These are phyloP conservation scores for Stagonosporopsis cucurbitacearum DNA, from an alignment of 2,329 filamentous ascomycete species.

Conservation along the genomic window DNA sequence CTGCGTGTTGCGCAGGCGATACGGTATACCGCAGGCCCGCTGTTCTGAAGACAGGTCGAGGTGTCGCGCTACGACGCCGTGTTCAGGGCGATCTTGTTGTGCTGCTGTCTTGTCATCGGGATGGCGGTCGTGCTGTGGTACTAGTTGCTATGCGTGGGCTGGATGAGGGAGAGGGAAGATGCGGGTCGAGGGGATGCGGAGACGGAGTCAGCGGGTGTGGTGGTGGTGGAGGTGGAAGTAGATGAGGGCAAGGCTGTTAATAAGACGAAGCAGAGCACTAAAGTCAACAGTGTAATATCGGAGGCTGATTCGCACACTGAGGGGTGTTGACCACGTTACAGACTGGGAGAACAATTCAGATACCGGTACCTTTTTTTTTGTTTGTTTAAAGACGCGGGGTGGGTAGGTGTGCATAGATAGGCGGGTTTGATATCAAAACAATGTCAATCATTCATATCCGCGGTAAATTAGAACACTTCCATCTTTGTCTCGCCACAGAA, in stretches of 20 bases:
- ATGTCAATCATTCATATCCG: too few relatives aligned
- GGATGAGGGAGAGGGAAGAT: slow-evolving; percentile 28
- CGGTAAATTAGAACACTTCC: too few relatives aligned
- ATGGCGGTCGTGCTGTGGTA: slow-evolving; percentile 27
- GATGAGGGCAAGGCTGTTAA: slow-evolving; percentile 25
- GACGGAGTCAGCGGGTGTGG: slow-evolving; percentile 25
- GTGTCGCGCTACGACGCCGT: slow-evolving; percentile 9
- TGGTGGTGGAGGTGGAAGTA: too few relatives aligned
- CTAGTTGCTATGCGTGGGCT: slow-evolving; percentile 30
- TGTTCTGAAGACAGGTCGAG: slow-evolving; percentile 1
- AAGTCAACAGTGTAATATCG: too few relatives aligned
- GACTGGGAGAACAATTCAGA: slow-evolving; percentile 34
- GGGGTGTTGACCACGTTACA: slow-evolving; percentile 36
- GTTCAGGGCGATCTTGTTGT: slow-evolving; percentile 9
- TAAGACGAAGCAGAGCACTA: background rate
- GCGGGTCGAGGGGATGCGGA: slow-evolving; percentile 30
- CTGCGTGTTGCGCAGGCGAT: slow-evolving; percentile 7
- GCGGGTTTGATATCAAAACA: too few relatives aligned
- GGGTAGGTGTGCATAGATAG: too few relatives aligned
- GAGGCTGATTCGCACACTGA: slow-evolving; percentile 24
- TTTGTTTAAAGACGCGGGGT: too few relatives aligned
- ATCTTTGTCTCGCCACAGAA: too few relatives aligned
- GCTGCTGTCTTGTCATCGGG: slow-evolving; percentile 44
- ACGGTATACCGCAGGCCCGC: slow-evolving; percentile 12
- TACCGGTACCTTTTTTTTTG: slow-evolving; percentile 36